Percentiles rank a stretch among this genome's conserved stretches.
These are phyloP conservation scores for Pythium inflatum DNA, from an alignment of 352 stramenopile species.

Conservation along the genomic window DNA sequence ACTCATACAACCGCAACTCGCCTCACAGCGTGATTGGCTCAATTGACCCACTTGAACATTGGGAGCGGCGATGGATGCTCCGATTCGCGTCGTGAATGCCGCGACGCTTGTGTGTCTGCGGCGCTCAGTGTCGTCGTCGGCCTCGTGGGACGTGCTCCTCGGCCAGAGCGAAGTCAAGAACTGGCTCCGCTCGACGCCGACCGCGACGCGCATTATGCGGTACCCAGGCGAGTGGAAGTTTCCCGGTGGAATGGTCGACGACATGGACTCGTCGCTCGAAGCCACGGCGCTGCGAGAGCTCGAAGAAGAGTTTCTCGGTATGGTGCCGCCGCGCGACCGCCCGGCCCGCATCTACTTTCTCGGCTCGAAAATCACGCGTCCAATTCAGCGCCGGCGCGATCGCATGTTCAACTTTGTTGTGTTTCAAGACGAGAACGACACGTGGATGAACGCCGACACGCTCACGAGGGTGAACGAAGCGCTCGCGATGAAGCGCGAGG, in stretches of 20 bases:
- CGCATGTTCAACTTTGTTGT: constrained; percentile 75
- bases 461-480: constrained; percentile 47
- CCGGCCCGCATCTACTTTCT: constrained; percentile 40
- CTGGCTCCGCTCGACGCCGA: constrained; percentile 55
- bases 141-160: constrained; percentile 63
- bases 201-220: constrained; percentile 53
- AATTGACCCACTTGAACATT: constrained; percentile 13
- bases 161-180: constrained; percentile 72
- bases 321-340: constrained; percentile 16
- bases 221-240: constrained; percentile 78
- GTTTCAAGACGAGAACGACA: constrained; percentile 56
- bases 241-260: constrained; percentile 53
- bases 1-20: constrained; percentile 4
- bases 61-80: constrained; percentile 19
- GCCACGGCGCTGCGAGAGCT: constrained; percentile 52
- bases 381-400: constrained; percentile 49
- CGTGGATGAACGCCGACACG: constrained; percentile 43
- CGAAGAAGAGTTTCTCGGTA: constrained; percentile 59
- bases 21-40: constrained; percentile 17
- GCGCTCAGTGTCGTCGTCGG: constrained; percentile 14
- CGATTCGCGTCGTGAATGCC: constrained; percentile 40
- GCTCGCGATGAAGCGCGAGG: constrained; percentile 42
- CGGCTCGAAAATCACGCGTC: constrained; percentile 48
- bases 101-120: constrained; percentile 44
- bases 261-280: constrained; percentile 40